Conservation (phyloP, 495 filamentous ascomycete species). For the Aspergillus avenaceus region DNA sequence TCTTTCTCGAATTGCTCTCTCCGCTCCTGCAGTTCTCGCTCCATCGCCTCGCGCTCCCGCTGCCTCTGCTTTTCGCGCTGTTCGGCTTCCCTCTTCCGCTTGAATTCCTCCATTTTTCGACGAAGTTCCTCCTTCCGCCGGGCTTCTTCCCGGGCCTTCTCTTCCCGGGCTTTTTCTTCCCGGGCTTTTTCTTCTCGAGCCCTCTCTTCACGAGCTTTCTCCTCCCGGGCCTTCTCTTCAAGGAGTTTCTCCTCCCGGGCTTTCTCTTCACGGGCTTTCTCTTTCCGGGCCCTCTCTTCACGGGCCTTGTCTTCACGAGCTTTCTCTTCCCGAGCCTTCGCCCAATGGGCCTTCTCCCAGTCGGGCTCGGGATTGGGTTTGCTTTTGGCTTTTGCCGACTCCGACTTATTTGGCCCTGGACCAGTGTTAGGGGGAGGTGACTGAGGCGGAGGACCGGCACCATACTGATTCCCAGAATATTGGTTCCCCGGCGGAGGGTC, state of each 20-base stretch:
- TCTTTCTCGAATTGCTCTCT: conserved; percentile 47
- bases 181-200: conserved; percentile 14
- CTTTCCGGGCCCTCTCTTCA: not conserved
- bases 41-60: conserved; percentile 48
- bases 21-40: conserved; percentile 43
- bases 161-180: conserved; percentile 24
- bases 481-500: conserved; percentile 27
- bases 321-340: too few relatives aligned
- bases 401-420: conserved; percentile 17
- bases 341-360: conserved; percentile 19
- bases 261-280: conserved; percentile 8
- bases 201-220: conserved; percentile 6
- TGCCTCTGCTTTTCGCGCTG: conserved; percentile 42
- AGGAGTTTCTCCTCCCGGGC: conserved; percentile 12
- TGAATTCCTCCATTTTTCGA: conserved; percentile 62
- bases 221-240: conserved; percentile 24
- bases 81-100: conserved; percentile 45
- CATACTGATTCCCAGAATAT: conserved; percentile 35
- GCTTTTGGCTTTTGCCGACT: conserved; percentile 6
- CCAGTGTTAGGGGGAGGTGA: conserved; percentile 14
- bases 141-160: conserved; percentile 62
- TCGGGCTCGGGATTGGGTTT: conserved; percentile 15
- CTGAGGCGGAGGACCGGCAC: conserved; percentile 11
- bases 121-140: conserved; percentile 44
- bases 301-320: not conserved